A percentile compares a stretch with the other conserved stretches of the same genome.
These are phyloP conservation scores for Ceratocystis destructans DNA, from an alignment of 2,329 filamentous ascomycete species.

Conservation along the genomic window DNA sequence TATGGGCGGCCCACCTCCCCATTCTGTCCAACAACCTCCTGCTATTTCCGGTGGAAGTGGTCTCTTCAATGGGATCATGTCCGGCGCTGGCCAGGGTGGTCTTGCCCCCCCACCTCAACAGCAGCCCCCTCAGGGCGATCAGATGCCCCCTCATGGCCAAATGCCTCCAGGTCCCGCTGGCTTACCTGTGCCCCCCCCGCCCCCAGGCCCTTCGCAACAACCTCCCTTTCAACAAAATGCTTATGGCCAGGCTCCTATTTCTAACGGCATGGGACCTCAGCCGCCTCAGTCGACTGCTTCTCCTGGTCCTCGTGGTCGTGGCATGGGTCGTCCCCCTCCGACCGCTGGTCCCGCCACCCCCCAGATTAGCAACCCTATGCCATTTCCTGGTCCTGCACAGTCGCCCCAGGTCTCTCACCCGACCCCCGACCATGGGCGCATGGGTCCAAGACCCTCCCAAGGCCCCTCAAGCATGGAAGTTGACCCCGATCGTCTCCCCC, in stretches of 20 bases:
- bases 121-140: constrained; percentile 58
- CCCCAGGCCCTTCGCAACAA: constrained; percentile 49
- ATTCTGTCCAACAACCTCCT: constrained; percentile 70
- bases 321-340: constrained; percentile 51
- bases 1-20: constrained; percentile 57
- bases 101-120: constrained; percentile 59
- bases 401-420: constrained; percentile 83
- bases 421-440: constrained; percentile 51
- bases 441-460: constrained; percentile 29
- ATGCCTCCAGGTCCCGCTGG: constrained; percentile 36
- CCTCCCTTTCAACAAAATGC: constrained; percentile 63
- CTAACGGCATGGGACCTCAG: constrained; percentile 65
- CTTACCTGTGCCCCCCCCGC: constrained; percentile 42
- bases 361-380: constrained; percentile 76
- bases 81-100: constrained; percentile 69
- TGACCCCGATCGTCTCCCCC: constrained; percentile 71
- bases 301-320: constrained; percentile 58
- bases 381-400: constrained; percentile 67
- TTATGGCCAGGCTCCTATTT: constrained; percentile 44
- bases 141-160: constrained; percentile 33
- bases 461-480: constrained; percentile 46
- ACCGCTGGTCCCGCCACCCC: constrained; percentile 63
- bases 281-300: constrained; percentile 74
- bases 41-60: constrained; percentile 85
- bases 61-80: constrained; percentile 92